Evolutionary conservation across 768 basidiomycete species (phyloP), one percentile per base, ranked within the genome.

Genomic region (Termitomyces eurrhizus): DNA sequence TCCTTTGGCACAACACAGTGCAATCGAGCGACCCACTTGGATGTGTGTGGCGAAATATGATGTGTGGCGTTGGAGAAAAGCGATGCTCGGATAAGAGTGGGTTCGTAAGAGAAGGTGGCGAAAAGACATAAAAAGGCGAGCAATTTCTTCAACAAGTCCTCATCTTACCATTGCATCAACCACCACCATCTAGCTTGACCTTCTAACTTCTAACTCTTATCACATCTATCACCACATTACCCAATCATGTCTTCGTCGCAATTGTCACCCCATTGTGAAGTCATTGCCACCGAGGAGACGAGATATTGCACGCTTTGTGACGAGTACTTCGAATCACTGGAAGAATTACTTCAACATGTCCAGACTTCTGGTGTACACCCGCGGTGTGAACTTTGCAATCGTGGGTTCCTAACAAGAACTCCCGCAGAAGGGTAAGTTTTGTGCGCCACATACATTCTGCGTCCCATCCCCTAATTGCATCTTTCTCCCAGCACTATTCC

Each of bases 341-440:
- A 12, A 13, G 2, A 57, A 4, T 14, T 56, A 0, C 56, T 57
- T 16, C 33, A 45, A 7, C 60, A 61, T 18, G 14, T 52, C 2
- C 56, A 57, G 45, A 49, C 36, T 2, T 54, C 52, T 1, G 46
- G 42, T 2, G n/a, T 29, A 1, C 63, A 61, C 44, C 63, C 63
- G 8, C 60, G 57, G n/a, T 64, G 63, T 9, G 37, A 61, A 16
- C 29, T 41, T 21, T 55, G 53, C 8, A 14, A 55, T 6, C 53
- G 53, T 6, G 53, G 53, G 41, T 61, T 51, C 18, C 14, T 64
- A 24, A 59, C 45, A 56, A 39, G 49, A 61, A 61, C 29, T 56
- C 63, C 7, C 57, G 58, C 9, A 50, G 54, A 18, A 56, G 33
- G 54, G 60, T 61, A 16, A 52, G 60, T 49, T 11, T n/a, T 14